Base-by-base conservation (phyloP, 192 early-diverging fungal genomes). In the Thoreauomyces humboldtii region DNA sequence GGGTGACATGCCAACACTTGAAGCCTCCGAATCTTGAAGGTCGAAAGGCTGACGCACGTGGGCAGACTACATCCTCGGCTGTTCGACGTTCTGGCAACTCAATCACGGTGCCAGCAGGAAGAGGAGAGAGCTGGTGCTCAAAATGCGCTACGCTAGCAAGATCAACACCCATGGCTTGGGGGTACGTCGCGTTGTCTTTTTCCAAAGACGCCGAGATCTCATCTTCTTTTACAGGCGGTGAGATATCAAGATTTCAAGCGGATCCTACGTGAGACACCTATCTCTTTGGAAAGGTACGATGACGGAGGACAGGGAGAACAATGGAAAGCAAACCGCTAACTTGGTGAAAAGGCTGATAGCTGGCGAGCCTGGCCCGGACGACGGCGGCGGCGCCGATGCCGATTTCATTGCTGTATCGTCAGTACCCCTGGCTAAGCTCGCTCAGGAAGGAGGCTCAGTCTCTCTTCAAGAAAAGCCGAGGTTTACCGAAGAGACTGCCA, bases 221-320 rank as follows among this genome's bases (percentile, higher is more conserved):
- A 12, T 0, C 36, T 27, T n/a, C n/a, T 17, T 41, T 44, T 25
- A 0, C 12, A 62, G 51, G 62, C 61, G 11, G 48, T 53, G 0
- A 25, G 46, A 36, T 69, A 61, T 46, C 22, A 61, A 28, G 67
- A 69, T 22, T 61, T 61, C 56, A 56, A 48, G 34, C 59, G 47
- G n/a, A 15, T 38, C 4, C 33, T 61, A 5, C 32, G 36, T 4
- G 46, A 36, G 35, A 15, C 61, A 33, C 57, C 66, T 28, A 32
- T 58, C 55, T 59, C 21, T 50, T 21, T 59, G 45, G n/a, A 28
- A 50, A 67, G 45, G 65, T 59, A 56, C 25, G 22, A n/a, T n/a
- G n/a, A n/a, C n/a, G n/a, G n/a, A n/a, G n/a, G n/a, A n/a, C n/a
- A n/a, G n/a, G n/a, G n/a, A n/a, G n/a, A n/a, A n/a, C n/a, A n/a